phyloP scores from a whole-genome alignment of 139 green algal genomes.

The Yamagishiella unicocca region DNA sequence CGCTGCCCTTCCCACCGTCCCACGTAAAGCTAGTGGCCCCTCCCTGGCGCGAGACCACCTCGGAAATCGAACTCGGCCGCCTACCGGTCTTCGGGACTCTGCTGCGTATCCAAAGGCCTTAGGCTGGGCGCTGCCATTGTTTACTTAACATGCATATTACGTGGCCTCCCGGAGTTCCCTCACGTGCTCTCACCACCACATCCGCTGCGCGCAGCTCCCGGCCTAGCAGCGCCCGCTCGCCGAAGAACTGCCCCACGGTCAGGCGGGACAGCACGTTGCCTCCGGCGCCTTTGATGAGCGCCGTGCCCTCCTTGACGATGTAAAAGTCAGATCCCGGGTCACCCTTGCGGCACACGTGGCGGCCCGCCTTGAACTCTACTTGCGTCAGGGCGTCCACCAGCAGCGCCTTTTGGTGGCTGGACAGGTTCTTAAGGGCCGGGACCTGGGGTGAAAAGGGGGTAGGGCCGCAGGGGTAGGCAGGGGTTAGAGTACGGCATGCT shows the following conservation, averaged over 20 bases:
- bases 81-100: too few relatives aligned
- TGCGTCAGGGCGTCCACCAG: constrained; percentile 86
- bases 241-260: constrained; percentile 78
- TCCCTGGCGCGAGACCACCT: too few relatives aligned
- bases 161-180: too few relatives aligned
- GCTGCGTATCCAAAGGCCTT: too few relatives aligned
- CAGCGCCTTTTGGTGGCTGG: constrained; percentile 74
- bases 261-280: constrained; percentile 60
- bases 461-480: too few relatives aligned
- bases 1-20: too few relatives aligned
- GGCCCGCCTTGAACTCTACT: constrained; percentile 61
- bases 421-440: constrained; percentile 80
- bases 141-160: too few relatives aligned
- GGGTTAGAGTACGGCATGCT: too few relatives aligned
- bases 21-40: too few relatives aligned
- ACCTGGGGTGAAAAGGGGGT: constrained; percentile 62
- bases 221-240: constrained; percentile 82
- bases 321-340: constrained; percentile 86
- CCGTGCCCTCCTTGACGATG: constrained; percentile 85
- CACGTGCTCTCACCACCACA: constrained; percentile 59
- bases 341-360: constrained; percentile 74
- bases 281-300: constrained; percentile 64
- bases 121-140: too few relatives aligned
- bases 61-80: too few relatives aligned
- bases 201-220: constrained; percentile 53